phyloP scores from a whole-genome alignment of 1,139 yeast species.

The Starmera stellimalicola region DNA sequence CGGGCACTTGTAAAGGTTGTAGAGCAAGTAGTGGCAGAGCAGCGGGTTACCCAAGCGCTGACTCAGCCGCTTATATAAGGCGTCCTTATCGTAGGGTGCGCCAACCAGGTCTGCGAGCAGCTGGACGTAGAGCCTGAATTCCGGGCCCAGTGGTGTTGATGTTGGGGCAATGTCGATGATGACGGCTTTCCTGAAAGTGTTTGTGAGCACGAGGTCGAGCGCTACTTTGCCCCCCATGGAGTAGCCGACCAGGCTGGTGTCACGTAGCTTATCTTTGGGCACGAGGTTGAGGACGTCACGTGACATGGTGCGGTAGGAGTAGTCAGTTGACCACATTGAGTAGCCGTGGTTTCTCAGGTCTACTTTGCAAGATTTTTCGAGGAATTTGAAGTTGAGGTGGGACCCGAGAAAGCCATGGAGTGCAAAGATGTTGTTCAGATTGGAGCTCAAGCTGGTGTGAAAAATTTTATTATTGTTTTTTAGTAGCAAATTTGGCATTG shows the following conservation, averaged over 20 bases:
- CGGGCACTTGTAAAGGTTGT: slow-evolving; percentile 2
- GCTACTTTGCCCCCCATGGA: slow-evolving; percentile 47
- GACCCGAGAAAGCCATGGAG: no score
- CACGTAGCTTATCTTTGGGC: slow-evolving; percentile 15
- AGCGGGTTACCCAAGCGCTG: not conserved
- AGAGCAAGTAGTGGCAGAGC: slow-evolving; percentile 5
- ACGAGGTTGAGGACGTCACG: slow-evolving; percentile 26
- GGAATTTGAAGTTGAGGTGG: no score
- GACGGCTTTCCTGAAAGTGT: slow-evolving; percentile 27
- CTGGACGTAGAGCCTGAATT: slow-evolving; percentile 3
- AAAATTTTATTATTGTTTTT: no score
- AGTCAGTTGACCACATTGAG: slow-evolving; percentile 28
- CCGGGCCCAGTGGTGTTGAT: slow-evolving; percentile 6
- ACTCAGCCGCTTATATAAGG: slow-evolving; percentile 1
- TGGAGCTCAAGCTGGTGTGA: not conserved
- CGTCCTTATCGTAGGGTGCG: not conserved
- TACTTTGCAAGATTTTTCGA: slow-evolving; percentile 16
- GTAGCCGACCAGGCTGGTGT: slow-evolving; percentile 32
- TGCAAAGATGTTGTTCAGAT: not conserved
- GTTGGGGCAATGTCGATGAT: slow-evolving; percentile 38
- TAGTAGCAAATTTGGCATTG: no score
- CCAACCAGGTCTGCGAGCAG: slow-evolving; percentile 3
- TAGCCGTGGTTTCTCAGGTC: slow-evolving; percentile 38
- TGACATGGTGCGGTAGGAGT: slow-evolving; percentile 28
- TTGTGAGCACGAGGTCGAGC: slow-evolving; percentile 30